Evolutionary conservation across 2,329 filamentous ascomycete genomes (phyloP), one percentile per base, ranked within the genome.

Genomic region (Colletotrichum musae): DNA sequence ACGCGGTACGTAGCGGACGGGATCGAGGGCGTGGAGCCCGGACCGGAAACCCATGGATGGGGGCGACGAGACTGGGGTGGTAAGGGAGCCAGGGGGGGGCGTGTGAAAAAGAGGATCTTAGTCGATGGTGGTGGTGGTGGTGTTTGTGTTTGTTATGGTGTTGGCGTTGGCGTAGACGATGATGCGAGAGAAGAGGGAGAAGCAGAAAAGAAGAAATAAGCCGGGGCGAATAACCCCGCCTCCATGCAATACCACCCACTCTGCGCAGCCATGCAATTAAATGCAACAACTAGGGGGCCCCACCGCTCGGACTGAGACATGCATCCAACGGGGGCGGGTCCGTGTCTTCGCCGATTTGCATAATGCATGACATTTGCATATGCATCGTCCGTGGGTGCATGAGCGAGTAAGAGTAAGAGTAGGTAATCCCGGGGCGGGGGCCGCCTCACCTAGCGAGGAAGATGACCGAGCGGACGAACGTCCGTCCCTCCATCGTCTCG

Each of bases 341-440:
- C 39, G 15, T 6, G 3, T 21, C 15, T 13, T 7, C 28, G 65
- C n/a, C 28, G 28, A 54, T 10, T 36, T 68, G 41, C 60, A 64
- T 68, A 65, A n/a, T 65, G 62, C 43, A 66, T 69, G 54, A 56
- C 66, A 69, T 54, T 10, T 65, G 66, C 66, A 68, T 65, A 68
- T 68, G 54, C 53, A 15, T 43, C 52, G 32, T 36, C 32, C 32
- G 32, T 36, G 32, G 32, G 32, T 36, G 32, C 32, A 10, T 36
- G 32, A 36, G 32, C 32, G 7, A 36, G 32, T 36, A 36, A 36
- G 21, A 24, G 21, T 24, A 24, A 24, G 21, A 24, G 21, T 24
- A 24, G 21, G 21, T 24, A 24, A 24, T 4, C 21, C 21, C 3
- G 21, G 21, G 21, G 21, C 21, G 21, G 21, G 21, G 21, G 21